Evolutionary conservation across 768 basidiomycete species (phyloP), one percentile per base, ranked within the genome.

Genomic region (Hortiboletus campestris): DNA sequence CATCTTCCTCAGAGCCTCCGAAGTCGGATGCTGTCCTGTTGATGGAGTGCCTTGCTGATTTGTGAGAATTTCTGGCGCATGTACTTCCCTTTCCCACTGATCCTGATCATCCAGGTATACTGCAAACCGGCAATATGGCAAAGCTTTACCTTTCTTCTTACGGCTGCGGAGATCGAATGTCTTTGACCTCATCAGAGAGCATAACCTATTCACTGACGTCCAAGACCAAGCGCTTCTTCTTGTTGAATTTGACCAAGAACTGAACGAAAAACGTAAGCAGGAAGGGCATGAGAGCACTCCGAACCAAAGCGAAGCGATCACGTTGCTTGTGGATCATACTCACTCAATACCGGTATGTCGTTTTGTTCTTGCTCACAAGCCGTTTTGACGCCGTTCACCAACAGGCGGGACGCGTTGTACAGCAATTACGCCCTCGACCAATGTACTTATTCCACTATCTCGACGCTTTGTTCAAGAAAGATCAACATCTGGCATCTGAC

Each of bases 41-140:
- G n/a, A 92, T 98, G 88, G 93, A 96, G 68, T 95, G 91, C 68
- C 74, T 98, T 22, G 92, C 91, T 0, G 96, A 98, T 64, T 75
- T 98, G 89, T 94, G 63, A 60, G 81, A 71, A 48, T 55, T 13
- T 16, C 40, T 34, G 2, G 25, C 22, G 31, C 16, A 32, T 22
- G 35, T 1, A 35, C 31, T 3, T 22, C 16, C 17, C 36, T 25
- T 46, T 5, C 9, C 19, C 8, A 8, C 38, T 55, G 9, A 69
- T 39, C 43, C 0, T 36, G 31, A 6, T 41, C 6, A n/a, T 41
- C 6, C 59, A 95, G 94, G 47, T 94, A 92, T 70, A 85, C 84
- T 35, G 78, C 84, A 19, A 94, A 95, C 62, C 85, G 91, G 2
- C 97, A 98, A 74, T 92, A 91, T 3, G 94, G 91, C 20, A 95